These are phyloP conservation scores for Pseudogymnoascus pannorum DNA, from an alignment of 2,329 filamentous ascomycete species.

Conservation along the genomic window DNA sequence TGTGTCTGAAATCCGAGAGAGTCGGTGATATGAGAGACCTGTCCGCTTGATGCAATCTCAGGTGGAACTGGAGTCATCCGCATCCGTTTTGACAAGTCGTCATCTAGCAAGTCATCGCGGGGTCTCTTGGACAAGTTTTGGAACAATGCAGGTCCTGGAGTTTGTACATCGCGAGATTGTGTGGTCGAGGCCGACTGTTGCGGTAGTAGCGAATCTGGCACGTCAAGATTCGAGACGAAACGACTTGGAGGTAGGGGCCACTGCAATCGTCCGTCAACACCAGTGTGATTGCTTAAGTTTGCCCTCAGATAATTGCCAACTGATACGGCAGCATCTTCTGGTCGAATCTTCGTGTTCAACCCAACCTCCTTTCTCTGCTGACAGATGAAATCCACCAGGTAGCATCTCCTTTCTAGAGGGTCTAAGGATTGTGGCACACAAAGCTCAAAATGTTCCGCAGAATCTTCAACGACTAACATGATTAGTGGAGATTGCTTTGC, in stretches of 20 bases:
- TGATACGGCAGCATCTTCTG: constrained; percentile 20
- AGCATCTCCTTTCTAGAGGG: constrained; percentile 17
- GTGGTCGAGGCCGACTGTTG: constrained; percentile 13
- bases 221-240: not conserved
- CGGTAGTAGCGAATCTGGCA: not conserved
- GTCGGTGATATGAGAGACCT: constrained; percentile 10
- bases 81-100: constrained; percentile 7
- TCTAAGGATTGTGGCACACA: constrained; percentile 19
- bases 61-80: constrained; percentile 11
- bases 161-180: constrained; percentile 13
- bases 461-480: constrained; percentile 22
- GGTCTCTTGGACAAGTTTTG: constrained; percentile 14
- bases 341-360: constrained; percentile 15
- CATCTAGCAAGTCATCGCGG: constrained; percentile 8
- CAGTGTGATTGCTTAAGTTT: not conserved
- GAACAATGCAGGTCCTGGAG: not conserved
- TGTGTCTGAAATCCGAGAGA: constrained; percentile 2
- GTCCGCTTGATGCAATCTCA: not conserved
- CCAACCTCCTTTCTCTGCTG: constrained; percentile 21
- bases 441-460: constrained; percentile 27
- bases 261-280: constrained; percentile 13
- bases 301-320: constrained; percentile 20
- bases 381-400: constrained; percentile 20
- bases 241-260: constrained; percentile 10
- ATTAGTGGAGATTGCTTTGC: constrained; percentile 19